phyloP scores from a whole-genome alignment of 202 grass and related monocot genomes.

The Saccharum hybrid region DNA sequence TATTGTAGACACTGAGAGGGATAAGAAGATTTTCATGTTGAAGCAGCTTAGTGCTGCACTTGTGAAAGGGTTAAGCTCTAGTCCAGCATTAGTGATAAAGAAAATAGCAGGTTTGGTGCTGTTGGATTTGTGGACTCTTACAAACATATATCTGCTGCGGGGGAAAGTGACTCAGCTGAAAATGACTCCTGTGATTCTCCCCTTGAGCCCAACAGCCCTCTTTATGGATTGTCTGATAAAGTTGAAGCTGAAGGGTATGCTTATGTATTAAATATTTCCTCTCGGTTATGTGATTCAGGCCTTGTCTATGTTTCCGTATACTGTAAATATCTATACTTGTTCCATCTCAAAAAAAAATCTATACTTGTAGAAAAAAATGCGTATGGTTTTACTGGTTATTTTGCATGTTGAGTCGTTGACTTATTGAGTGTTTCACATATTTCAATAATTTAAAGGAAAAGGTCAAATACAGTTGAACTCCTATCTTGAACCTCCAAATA shows the following conservation, averaged over 20 bases:
- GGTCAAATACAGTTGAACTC: conserved; percentile 1
- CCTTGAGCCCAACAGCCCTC: conserved; percentile 95
- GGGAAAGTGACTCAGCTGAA: conserved; percentile 96
- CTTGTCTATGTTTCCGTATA: conserved; percentile 20
- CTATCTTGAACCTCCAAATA: conserved; percentile 25
- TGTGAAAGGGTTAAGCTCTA: conserved; percentile 87
- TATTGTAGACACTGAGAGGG: conserved; percentile 88
- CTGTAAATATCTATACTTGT: conserved; percentile 15
- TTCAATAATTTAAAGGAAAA: conserved; percentile 23
- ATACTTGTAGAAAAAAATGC: conserved; percentile 14
- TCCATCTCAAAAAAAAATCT: neutral
- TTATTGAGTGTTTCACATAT: conserved; percentile 25
- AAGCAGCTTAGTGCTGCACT: conserved; percentile 89
- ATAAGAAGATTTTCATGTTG: conserved; percentile 95
- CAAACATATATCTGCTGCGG: conserved; percentile 95
- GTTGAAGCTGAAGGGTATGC: conserved; percentile 89
- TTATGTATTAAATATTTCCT: conserved; percentile 47
- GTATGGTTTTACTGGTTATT: conserved; percentile 25
- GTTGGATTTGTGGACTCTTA: conserved; percentile 87
- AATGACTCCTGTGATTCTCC: conserved; percentile 99
- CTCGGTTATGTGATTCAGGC: conserved; percentile 30
- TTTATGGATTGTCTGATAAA: conserved; percentile 87
- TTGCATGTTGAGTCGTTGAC: conserved; percentile 31
- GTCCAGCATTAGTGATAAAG: conserved; percentile 90
- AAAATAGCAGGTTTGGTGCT: conserved; percentile 98